These are phyloP conservation scores for Pulveroboletus sp. DNA, from an alignment of 768 basidiomycete genomes.

Conservation along the genomic window DNA sequence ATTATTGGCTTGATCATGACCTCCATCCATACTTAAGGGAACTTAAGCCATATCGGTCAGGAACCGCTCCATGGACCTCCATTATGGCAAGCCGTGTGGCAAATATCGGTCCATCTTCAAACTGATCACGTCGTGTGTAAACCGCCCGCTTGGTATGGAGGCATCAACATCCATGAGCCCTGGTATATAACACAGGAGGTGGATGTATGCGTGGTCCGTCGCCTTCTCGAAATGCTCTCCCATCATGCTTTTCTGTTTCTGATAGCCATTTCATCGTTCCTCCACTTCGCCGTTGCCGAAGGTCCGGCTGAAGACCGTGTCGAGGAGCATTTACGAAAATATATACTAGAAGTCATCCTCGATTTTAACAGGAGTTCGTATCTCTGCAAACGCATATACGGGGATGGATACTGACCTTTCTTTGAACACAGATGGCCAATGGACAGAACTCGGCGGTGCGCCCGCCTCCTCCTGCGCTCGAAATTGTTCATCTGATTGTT, in stretches of 20 bases:
- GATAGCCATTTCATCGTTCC: neutral
- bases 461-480: neutral
- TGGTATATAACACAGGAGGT: conserved; percentile 4
- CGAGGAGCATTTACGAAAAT: too few species aligned
- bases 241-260: neutral
- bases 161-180: neutral
- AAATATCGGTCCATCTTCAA: neutral
- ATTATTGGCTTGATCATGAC: neutral
- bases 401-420: neutral
- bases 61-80: neutral
- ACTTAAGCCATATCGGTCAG: neutral
- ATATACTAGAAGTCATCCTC: neutral
- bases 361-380: neutral
- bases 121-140: neutral
- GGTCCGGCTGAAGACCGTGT: neutral
- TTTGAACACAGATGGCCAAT: neutral
- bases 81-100: neutral
- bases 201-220: neutral
- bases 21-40: neutral
- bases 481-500: neutral
- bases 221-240: conserved; percentile 2
- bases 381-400: neutral
- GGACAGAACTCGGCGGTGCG: conserved; percentile 3
- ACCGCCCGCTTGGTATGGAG: neutral
- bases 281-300: neutral